Conservation (phyloP, 345 rosid species). For the Lepidium aucheri region DNA sequence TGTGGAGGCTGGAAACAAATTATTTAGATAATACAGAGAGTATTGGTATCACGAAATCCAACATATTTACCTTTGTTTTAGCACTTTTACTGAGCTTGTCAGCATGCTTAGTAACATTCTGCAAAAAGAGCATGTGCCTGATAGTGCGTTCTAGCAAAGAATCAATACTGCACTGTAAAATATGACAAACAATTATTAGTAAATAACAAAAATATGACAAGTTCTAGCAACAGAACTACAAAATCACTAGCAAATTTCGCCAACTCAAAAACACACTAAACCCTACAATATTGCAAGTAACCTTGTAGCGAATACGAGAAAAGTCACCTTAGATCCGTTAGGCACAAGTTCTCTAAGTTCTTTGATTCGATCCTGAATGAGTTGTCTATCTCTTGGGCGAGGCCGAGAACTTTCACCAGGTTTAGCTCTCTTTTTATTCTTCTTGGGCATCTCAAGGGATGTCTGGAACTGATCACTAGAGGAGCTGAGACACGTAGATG, state of each 20-base stretch:
- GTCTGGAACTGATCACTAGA: constrained; percentile 60
- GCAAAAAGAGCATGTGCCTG: constrained; percentile 85
- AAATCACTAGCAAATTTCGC: neutral
- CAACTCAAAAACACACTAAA: too few species aligned
- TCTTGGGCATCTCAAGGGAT: constrained; percentile 53
- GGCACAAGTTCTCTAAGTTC: constrained; percentile 97
- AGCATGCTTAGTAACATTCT: constrained; percentile 79
- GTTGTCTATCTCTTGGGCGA: constrained; percentile 94
- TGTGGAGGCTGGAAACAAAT: neutral
- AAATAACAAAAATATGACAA: neutral
- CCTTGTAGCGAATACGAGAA: constrained; percentile 8
- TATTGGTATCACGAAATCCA: neutral
- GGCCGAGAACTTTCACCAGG: constrained; percentile 88
- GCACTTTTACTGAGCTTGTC: constrained; percentile 78
- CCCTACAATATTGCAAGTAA: neutral
- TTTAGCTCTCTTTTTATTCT: constrained; percentile 65
- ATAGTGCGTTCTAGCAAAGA: constrained; percentile 90
- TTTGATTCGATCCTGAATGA: constrained; percentile 94
- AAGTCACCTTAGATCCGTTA: constrained; percentile 84
- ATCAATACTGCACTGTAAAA: constrained; percentile 91
- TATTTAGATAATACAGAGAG: neutral
- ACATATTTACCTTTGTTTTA: constrained; percentile 44
- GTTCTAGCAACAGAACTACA: neutral
- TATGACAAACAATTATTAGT: constrained; percentile 24
- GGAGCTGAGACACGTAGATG: constrained; percentile 63